Evolutionary conservation across 2,329 filamentous ascomycete species (phyloP).

Genomic region (Knufia petricola): DNA sequence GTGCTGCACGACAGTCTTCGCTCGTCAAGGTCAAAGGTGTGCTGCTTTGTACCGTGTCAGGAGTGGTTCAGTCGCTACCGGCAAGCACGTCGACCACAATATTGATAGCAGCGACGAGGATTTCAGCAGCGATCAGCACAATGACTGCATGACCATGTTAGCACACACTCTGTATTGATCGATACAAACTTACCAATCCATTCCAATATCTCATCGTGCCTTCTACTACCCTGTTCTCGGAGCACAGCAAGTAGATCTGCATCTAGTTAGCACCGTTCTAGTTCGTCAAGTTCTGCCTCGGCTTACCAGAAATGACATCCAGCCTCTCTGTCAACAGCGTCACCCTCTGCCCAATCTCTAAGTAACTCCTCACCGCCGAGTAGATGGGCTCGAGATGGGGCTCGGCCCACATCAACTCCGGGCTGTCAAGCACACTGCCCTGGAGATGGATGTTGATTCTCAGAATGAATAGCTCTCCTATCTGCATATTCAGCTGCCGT

Average conservation of each 20-base stretch:
- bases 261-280: neutral
- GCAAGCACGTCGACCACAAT: constrained; percentile 91
- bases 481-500: constrained; percentile 97
- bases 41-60: too few species aligned
- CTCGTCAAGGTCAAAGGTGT: too few species aligned
- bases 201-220: constrained; percentile 79
- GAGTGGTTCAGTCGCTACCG: constrained; percentile 48
- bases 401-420: constrained; percentile 97
- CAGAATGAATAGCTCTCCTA: constrained; percentile 94
- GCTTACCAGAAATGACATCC: constrained; percentile 58
- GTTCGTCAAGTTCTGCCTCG: neutral
- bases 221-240: constrained; percentile 90
- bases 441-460: constrained; percentile 97
- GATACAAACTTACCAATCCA: constrained; percentile 64
- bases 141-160: constrained; percentile 55
- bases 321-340: constrained; percentile 78
- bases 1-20: too few species aligned
- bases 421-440: constrained; percentile 89
- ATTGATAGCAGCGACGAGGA: constrained; percentile 83
- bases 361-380: constrained; percentile 84
- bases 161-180: neutral
- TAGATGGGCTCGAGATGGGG: constrained; percentile 95
- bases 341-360: constrained; percentile 97
- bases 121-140: constrained; percentile 88
- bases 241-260: constrained; percentile 79